phyloP scores from a whole-genome alignment of 2,329 filamentous ascomycete species.

The Exophiala oligosperma region DNA sequence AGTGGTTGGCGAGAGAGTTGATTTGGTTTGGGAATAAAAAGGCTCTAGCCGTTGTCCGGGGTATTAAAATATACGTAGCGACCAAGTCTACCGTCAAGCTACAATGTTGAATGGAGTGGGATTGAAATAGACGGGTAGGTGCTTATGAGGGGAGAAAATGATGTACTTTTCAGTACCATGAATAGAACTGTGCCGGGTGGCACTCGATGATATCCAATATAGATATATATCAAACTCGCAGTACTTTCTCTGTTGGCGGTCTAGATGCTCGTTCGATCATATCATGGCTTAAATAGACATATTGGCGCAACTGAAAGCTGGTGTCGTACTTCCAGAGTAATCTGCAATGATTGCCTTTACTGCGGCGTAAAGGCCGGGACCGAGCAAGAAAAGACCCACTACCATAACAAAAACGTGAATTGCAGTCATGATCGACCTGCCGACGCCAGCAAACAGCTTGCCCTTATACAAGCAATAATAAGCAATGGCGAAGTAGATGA shows the following conservation, averaged over 20 bases:
- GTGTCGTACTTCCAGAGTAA: conserved; percentile 45
- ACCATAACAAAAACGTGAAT: conserved; percentile 49
- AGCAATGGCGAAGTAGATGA: conserved; percentile 53
- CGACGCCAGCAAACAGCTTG: conserved; percentile 38
- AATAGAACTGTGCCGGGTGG: too few species aligned
- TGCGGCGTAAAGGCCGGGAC: conserved; percentile 54
- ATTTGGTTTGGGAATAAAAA: conserved; percentile 24
- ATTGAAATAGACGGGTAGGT: too few species aligned
- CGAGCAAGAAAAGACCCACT: conserved; percentile 51
- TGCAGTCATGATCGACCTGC: conserved; percentile 44
- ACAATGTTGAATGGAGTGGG: too few species aligned
- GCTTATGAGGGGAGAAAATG: too few species aligned
- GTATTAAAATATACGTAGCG: too few species aligned
- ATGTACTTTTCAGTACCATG: too few species aligned
- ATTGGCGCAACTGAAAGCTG: conserved; percentile 53
- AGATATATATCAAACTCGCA: too few species aligned
- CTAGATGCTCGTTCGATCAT: too few species aligned
- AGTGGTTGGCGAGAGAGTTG: conserved; percentile 51
- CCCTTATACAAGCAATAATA: conserved; percentile 49
- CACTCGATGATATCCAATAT: too few species aligned
- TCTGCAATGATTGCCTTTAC: conserved; percentile 54
- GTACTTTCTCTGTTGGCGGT: background rate
- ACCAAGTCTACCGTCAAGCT: too few species aligned
- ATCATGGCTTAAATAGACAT: conserved; percentile 40
- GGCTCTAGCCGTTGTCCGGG: background rate